Evolutionary conservation across 192 early-diverging fungal genomes (phyloP), one percentile per base, ranked within the genome.

Genomic region (Coemansia sp.): DNA sequence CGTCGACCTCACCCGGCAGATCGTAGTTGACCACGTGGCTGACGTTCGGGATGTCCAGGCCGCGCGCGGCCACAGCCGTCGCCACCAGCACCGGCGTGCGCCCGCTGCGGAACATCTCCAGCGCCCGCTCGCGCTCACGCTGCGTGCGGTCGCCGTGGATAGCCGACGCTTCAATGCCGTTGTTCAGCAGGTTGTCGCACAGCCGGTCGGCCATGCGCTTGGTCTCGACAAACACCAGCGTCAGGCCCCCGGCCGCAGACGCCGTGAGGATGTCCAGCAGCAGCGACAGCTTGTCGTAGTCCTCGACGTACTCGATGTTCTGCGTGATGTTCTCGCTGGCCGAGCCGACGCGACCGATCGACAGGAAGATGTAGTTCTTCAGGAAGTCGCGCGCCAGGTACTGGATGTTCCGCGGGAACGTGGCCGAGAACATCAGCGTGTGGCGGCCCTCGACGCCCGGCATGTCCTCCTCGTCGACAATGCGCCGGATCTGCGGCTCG

Each of bases 371-470:
- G 48, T 89, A 87, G 50, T 87, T 78, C 22, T 82, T 75, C 29
- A 98, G 78, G 79, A 97, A 96, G 72, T 95, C 92, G 57, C 87
- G 80, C 17, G 96, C 96, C 21, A 98, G 85, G 38, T 82, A 78
- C 58, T 92, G 95, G 53, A 98, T 95, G 42, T 87, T 77, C 25
- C 81, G 85, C 8, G 96, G 96, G 82, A 97, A 98, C 1, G 95
- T 98, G n/a, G 95, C 95, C 59, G 86, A 89, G 70, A 96, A 98
- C 94, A 98, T 96, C 46, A 96, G 84, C 7, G 95, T 98, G 52
- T 92, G 91, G 50, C 93, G 81, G 41, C 77, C 56, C 42, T 73
- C 52, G 11, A 94, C 84, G 38, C 73, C 76, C 10, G 82, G 79
- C 72, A 95, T 82, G 56, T 93, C 89, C 69, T 87, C 84, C 59